These are phyloP conservation scores for Themeda triandra DNA, from an alignment of 176 grass and related monocot species.

Conservation along the genomic window DNA sequence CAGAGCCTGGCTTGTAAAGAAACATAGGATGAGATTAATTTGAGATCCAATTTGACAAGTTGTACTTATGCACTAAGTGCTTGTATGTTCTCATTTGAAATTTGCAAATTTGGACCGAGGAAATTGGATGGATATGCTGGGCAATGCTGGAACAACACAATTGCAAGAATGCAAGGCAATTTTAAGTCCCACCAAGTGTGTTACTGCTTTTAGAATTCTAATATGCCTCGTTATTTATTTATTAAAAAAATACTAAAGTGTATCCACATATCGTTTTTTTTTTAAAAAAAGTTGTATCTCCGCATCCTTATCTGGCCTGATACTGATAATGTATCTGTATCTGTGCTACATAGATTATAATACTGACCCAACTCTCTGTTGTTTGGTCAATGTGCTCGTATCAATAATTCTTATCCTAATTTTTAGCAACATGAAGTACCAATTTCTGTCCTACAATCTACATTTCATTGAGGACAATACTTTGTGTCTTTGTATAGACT, in stretches of 20 bases:
- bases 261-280: neutral
- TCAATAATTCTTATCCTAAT: neutral
- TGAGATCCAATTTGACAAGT: no score
- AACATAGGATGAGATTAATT: neutral
- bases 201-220: no score
- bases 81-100: no score
- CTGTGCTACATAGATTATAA: neutral
- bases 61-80: no score
- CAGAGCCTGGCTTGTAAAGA: neutral
- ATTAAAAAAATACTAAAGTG: no score
- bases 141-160: no score
- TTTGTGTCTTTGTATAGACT: neutral
- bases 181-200: no score
- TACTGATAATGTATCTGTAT: neutral
- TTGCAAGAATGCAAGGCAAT: no score
- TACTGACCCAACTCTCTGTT: neutral
- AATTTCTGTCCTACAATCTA: neutral
- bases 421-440: neutral
- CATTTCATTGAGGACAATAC: neutral
- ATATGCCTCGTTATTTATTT: no score
- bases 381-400: neutral
- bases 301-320: neutral
- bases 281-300: neutral
- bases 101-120: no score
- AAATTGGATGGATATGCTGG: no score